phyloP scores from a whole-genome alignment of 176 grass and related monocot species.

The Aegilops tauschii region DNA sequence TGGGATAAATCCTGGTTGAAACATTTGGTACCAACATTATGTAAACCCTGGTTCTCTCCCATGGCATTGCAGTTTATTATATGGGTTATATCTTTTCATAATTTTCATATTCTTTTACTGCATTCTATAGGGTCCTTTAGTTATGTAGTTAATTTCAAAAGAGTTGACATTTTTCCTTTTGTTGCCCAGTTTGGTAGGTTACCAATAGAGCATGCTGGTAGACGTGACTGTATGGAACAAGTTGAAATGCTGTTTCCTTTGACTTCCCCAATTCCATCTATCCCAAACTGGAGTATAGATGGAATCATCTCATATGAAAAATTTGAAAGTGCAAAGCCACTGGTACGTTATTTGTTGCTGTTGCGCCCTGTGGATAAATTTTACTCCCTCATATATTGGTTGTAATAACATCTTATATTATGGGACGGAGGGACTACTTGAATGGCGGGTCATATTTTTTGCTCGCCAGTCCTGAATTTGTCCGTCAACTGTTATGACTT shows the following conservation, averaged over 20 bases:
- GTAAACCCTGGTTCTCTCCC: neutral
- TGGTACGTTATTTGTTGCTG: neutral
- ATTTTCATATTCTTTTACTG: neutral
- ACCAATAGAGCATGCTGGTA: slow-evolving; percentile 23
- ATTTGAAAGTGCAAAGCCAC: neutral
- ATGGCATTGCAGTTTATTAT: neutral
- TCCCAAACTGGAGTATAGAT: slow-evolving; percentile 34
- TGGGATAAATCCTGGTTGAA: neutral
- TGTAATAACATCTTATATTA: too few relatives aligned
- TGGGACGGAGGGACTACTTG: neutral
- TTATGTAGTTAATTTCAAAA: too few relatives aligned
- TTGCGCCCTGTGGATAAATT: neutral
- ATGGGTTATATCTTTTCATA: neutral
- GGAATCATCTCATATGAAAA: slow-evolving; percentile 37
- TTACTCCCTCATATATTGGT: neutral
- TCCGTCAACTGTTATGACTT: neutral
- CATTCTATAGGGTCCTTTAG: neutral
- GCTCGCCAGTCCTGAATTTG: neutral
- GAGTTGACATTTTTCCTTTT: neutral
- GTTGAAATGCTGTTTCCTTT: slow-evolving; percentile 36
- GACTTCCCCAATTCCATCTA: slow-evolving; percentile 31
- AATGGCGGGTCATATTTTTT: neutral
- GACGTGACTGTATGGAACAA: slow-evolving; percentile 4
- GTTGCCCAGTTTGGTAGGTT: neutral
- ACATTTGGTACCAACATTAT: neutral